Evolutionary conservation across 2,329 filamentous ascomycete genomes (phyloP).

Genomic region (Nemania sp.): DNA sequence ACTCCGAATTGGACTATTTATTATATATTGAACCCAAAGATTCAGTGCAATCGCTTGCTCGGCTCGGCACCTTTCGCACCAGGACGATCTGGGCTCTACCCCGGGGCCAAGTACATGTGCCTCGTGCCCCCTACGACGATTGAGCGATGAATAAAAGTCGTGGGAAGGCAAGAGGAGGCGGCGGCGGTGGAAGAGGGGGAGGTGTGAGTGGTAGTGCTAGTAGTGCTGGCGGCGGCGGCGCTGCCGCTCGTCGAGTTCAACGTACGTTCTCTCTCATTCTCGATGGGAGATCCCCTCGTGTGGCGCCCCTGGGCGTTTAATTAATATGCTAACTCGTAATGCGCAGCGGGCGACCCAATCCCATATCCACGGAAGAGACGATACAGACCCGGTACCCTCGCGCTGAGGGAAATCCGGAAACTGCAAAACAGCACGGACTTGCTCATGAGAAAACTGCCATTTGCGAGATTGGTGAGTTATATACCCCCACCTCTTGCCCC

Average conservation of each 20-base stretch:
- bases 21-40: background rate
- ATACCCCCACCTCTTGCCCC: background rate
- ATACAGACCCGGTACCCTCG: constrained; percentile 80
- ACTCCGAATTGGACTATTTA: background rate
- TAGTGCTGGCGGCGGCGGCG: constrained; percentile 24
- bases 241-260: constrained; percentile 25
- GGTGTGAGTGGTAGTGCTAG: constrained; percentile 19
- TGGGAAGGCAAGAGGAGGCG: no score
- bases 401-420: constrained; percentile 86
- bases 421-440: constrained; percentile 92
- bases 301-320: background rate
- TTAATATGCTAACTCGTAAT: constrained; percentile 29
- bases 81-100: background rate
- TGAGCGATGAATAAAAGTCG: constrained; percentile 26
- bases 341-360: constrained; percentile 72
- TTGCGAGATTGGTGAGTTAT: constrained; percentile 69
- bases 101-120: background rate
- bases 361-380: constrained; percentile 65
- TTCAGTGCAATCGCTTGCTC: background rate
- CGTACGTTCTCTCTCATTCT: constrained; percentile 42
- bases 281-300: background rate
- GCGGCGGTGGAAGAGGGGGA: constrained; percentile 18
- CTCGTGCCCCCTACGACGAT: constrained; percentile 1
- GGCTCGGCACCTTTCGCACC: background rate
- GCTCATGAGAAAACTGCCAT: constrained; percentile 78